phyloP scores from a whole-genome alignment of 306 rosid genomes.

The Ochetophila trinervis region DNA sequence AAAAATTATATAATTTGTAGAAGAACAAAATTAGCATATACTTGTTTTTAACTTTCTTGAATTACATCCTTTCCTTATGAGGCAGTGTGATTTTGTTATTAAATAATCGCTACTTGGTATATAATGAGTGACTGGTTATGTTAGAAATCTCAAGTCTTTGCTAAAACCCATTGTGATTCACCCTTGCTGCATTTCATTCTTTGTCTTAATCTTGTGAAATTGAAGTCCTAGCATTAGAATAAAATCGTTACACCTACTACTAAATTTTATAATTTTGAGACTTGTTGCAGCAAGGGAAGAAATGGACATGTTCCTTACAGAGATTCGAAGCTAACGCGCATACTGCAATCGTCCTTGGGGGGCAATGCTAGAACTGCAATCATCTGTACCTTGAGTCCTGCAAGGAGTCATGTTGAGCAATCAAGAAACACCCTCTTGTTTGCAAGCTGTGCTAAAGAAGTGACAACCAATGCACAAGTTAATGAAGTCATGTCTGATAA shows the following conservation, averaged over 20 bases:
- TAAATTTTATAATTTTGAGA: slow-evolving; percentile 3
- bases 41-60: background rate
- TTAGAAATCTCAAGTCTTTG: slow-evolving; percentile 7
- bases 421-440: slow-evolving; percentile 96
- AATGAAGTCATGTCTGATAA: slow-evolving; percentile 92
- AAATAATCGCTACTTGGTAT: slow-evolving; percentile 8
- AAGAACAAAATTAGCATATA: background rate
- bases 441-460: slow-evolving; percentile 98
- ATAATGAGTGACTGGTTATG: slow-evolving; percentile 11
- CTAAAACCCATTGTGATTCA: slow-evolving; percentile 5
- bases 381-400: slow-evolving; percentile 98
- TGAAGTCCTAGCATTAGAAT: slow-evolving; percentile 3
- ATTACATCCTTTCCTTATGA: background rate
- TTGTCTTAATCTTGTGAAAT: slow-evolving; percentile 4
- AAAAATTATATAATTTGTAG: too few relatives aligned
- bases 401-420: slow-evolving; percentile 84
- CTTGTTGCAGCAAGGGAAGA: slow-evolving; percentile 86
- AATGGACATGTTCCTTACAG: slow-evolving; percentile 94
- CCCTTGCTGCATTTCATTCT: slow-evolving; percentile 3
- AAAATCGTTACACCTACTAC: background rate
- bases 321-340: slow-evolving; percentile 99
- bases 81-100: background rate
- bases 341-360: slow-evolving; percentile 92
- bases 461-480: slow-evolving; percentile 82
- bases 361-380: slow-evolving; percentile 98